Evolutionary conservation across 106 monocot genomes (phyloP), one percentile per base, ranked within the genome.

Genomic region (Chionographis japonica): DNA sequence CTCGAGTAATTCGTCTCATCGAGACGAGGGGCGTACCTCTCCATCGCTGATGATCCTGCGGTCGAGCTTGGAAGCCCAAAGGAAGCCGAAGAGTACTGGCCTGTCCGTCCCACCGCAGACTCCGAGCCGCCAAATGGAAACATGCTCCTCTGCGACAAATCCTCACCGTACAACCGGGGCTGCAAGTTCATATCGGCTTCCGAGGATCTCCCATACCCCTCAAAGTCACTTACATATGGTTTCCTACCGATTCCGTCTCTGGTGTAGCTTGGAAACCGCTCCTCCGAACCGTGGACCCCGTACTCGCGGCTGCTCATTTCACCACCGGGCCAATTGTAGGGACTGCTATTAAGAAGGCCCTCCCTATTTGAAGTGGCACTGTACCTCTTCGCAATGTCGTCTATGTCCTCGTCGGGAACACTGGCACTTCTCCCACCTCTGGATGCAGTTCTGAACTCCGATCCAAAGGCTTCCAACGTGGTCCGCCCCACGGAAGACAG

Each of bases 21-120:
- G 3, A 87, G 75, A 12, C 66, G 68, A 11, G 90, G 90, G 0
- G 84, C 82, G 71, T 94, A 94, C 46, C 75, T 73, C 40, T 87
- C 71, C 50, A 64, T 78, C 19, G 74, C 60, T 10, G 89, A 79
- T 12, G 62, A 54, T 38, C 62, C 77, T 4, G 46, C 49, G 12
- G 18, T 54, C 8, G 71, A 13, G 66, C 70, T n/a, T 4, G 80
- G 67, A 3, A 68, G 35, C 36, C 59, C 73, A 67, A 72, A 79
- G 12, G 70, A 50, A 10, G 79, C 12, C 15, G 71, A 60, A 2
- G 76, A 36, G 37, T 46, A 59, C 37, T 53, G 7, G 37, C 50
- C 16, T 4, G 62, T 37, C 12, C 54, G 74, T 11, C 72, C 71
- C 39, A 70, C 38, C 7, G 52, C 9, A 38, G 73, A 17, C 12